These are phyloP conservation scores for Phyllostachys edulis DNA, from an alignment of 176 grass and related monocot genomes.

Conservation along the genomic window DNA sequence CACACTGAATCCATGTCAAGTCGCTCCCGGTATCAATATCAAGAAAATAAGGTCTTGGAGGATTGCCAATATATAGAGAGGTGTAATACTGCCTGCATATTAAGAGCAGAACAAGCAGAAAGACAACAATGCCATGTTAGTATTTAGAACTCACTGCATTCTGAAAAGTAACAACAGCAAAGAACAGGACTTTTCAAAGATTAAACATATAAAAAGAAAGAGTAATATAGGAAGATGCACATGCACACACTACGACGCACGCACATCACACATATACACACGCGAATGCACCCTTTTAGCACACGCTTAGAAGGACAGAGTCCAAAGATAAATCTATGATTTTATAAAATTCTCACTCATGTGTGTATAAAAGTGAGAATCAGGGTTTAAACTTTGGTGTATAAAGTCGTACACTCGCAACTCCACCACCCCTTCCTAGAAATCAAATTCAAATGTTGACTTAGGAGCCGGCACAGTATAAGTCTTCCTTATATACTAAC, in stretches of 20 bases:
- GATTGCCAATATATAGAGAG: constrained; percentile 66
- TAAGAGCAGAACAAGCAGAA: constrained; percentile 25
- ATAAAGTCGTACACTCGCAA: no score
- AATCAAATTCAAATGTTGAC: constrained; percentile 13
- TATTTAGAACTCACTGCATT: not conserved
- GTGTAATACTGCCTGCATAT: constrained; percentile 86
- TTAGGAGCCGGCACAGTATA: not conserved
- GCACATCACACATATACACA: no score
- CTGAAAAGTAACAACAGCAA: not conserved
- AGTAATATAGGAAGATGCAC: not conserved
- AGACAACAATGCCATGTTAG: constrained; percentile 3
- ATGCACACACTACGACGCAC: no score
- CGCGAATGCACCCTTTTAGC: no score
- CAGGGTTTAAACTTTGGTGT: no score
- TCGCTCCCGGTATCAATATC: constrained; percentile 86
- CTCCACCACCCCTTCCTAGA: no score
- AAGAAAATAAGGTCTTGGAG: constrained; percentile 75
- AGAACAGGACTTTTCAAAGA: not conserved
- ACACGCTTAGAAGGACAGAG: no score
- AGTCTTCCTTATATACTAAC: not conserved
- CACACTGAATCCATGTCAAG: constrained; percentile 85
- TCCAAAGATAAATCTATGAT: no score
- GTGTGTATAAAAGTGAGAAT: no score
- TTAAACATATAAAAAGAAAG: not conserved
- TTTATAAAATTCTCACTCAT: no score